phyloP scores from a whole-genome alignment of 2,329 filamentous ascomycete species.

The Diplocarpon rosae region DNA sequence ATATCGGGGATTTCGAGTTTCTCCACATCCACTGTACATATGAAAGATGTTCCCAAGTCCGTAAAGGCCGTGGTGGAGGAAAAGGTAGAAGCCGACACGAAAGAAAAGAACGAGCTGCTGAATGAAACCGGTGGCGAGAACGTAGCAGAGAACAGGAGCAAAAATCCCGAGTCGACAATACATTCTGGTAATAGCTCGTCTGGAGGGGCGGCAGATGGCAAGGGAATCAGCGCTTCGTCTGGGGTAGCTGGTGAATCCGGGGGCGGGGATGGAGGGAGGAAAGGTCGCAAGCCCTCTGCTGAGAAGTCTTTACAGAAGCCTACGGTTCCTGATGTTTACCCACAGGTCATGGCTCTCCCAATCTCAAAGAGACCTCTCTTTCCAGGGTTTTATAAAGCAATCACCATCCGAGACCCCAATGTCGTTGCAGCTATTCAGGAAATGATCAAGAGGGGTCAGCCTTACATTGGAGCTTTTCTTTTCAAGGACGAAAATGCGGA shows the following conservation, averaged over 20 bases:
- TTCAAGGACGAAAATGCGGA: conserved; percentile 95
- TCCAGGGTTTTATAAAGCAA: conserved; percentile 97
- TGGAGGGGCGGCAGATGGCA: conserved; percentile 20
- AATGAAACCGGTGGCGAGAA: conserved; percentile 34
- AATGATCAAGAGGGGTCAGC: conserved; percentile 92
- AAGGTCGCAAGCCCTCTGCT: conserved; percentile 54
- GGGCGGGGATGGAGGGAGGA: conserved; percentile 52
- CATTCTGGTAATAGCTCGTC: conserved; percentile 19
- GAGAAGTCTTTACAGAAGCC: conserved; percentile 78
- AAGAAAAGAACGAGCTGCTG: conserved; percentile 25
- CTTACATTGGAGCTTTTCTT: conserved; percentile 91
- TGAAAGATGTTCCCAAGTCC: conserved; percentile 29
- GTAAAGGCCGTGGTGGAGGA: conserved; percentile 28
- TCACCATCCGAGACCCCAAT: conserved; percentile 87
- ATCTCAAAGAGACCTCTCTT: conserved; percentile 90
- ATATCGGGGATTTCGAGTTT: conserved; percentile 34
- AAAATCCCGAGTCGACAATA: conserved; percentile 19
- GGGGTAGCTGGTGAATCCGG: conserved; percentile 23
- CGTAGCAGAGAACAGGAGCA: conserved; percentile 30
- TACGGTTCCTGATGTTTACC: conserved; percentile 86
- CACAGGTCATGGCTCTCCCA: conserved; percentile 93
- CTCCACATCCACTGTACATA: conserved; percentile 38
- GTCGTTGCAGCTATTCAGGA: conserved; percentile 89
- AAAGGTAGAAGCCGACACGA: conserved; percentile 32
- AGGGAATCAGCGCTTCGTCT: conserved; percentile 19